Percentiles rank a stretch among this genome's conserved stretches.
phyloP scores from a whole-genome alignment of 345 rosid genomes.

The Anacardium occidentale region DNA sequence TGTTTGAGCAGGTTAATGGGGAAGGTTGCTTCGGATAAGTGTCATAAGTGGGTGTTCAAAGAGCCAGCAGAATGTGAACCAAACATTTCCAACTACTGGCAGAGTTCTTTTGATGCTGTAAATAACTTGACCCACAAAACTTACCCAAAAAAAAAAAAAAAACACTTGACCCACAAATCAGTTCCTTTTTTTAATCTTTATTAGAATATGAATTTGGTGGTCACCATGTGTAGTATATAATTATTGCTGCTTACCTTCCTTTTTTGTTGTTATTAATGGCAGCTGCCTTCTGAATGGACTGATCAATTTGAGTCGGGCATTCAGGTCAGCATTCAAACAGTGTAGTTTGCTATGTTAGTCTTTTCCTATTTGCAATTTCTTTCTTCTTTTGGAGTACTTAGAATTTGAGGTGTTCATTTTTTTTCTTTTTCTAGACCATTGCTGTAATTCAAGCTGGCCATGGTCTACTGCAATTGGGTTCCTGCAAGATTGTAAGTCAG shows the following conservation, averaged over 20 bases:
- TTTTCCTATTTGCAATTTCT: not conserved
- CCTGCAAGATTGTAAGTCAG: constrained; percentile 91
- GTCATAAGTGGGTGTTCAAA: constrained; percentile 99
- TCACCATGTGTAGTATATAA: constrained; percentile 15
- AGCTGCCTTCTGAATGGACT: constrained; percentile 98
- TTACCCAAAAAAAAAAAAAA: no score
- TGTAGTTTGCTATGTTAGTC: constrained; percentile 10
- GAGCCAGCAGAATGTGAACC: constrained; percentile 95
- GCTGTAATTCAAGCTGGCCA: constrained; percentile 99
- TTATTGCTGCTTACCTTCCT: constrained; percentile 29
- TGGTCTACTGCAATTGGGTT: constrained; percentile 91
- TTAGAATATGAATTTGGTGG: not conserved
- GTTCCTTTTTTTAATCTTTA: not conserved
- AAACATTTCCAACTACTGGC: constrained; percentile 96
- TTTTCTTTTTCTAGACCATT: constrained; percentile 60
- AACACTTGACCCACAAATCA: constrained; percentile 3
- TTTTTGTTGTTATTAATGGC: constrained; percentile 41
- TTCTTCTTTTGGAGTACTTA: constrained; percentile 11
- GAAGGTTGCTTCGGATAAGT: constrained; percentile 99
- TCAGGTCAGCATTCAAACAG: constrained; percentile 55
- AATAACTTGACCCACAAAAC: constrained; percentile 18
- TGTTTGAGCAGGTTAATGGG: constrained; percentile 81
- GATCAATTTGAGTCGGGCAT: constrained; percentile 99
- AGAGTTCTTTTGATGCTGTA: constrained; percentile 99
- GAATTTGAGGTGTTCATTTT: constrained; percentile 10